Evolutionary conservation across 176 grass and related monocot genomes (phyloP).

Genomic region (Oropetium thomaeum): DNA sequence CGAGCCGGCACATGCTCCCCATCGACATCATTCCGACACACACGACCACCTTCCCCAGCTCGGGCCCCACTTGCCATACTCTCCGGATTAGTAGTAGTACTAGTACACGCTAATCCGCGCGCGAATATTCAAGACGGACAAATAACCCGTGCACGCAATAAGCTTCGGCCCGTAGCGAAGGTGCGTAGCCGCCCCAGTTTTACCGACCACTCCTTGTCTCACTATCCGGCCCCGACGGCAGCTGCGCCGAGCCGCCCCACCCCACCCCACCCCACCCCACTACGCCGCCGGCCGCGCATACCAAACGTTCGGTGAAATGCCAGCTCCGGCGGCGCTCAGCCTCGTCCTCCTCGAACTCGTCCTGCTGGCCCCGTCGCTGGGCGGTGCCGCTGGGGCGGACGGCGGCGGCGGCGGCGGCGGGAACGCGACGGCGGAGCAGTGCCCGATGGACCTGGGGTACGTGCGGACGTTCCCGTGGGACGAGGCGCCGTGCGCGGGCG

Average conservation of each 20-base stretch:
- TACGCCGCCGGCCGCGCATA: not conserved
- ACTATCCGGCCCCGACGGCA: not conserved
- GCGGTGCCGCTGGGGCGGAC: not conserved
- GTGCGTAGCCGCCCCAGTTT: constrained; percentile 8
- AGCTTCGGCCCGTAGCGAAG: not conserved
- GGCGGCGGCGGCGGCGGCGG: not conserved
- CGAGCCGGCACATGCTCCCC: not conserved
- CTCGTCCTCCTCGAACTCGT: not conserved
- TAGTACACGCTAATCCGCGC: not conserved
- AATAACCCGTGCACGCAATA: constrained; percentile 26
- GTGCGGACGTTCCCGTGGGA: constrained; percentile 76
- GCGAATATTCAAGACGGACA: not conserved
- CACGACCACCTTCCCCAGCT: not conserved
- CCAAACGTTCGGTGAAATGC: constrained; percentile 37
- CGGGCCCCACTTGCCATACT: constrained; percentile 3
- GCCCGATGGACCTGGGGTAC: constrained; percentile 65
- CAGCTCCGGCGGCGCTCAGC: not conserved
- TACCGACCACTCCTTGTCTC: constrained; percentile 19
- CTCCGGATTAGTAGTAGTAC: too few species aligned
- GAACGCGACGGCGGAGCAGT: constrained; percentile 34
- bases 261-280: too few species aligned
- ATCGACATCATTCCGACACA: constrained; percentile 5
- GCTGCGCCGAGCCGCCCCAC: not conserved
- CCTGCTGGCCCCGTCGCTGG: not conserved
- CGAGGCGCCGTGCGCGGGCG: constrained; percentile 32